phyloP scores from a whole-genome alignment of 345 rosid genomes.

The Linum tenue region DNA sequence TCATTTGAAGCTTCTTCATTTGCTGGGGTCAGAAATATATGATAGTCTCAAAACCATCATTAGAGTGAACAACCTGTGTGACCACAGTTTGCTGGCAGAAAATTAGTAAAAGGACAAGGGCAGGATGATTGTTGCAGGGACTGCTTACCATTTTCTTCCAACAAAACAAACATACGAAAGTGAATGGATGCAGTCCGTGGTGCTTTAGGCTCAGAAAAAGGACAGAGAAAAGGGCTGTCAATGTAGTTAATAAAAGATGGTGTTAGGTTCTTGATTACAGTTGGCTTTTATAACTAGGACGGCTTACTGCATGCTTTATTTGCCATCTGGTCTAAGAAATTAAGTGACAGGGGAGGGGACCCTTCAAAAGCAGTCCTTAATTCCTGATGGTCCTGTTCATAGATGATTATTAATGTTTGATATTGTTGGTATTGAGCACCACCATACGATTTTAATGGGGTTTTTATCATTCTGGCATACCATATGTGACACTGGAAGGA shows the following conservation, averaged over 20 bases:
- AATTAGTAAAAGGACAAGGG: too few species aligned
- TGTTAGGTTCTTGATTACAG: slow-evolving; percentile 12
- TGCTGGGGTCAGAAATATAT: not conserved
- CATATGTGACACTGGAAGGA: not conserved
- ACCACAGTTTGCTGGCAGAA: too few species aligned
- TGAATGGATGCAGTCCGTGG: not conserved
- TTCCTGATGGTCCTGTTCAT: not conserved
- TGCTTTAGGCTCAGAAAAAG: not conserved
- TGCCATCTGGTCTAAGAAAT: slow-evolving; percentile 17
- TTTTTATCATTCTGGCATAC: not conserved
- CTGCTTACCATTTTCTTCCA: too few species aligned
- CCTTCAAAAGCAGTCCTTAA: not conserved
- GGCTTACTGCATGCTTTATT: slow-evolving; percentile 13
- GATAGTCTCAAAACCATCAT: not conserved
- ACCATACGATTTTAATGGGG: not conserved
- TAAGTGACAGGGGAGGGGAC: not conserved
- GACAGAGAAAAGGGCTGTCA: not conserved
- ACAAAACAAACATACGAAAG: not conserved
- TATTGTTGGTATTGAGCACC: not conserved
- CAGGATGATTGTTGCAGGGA: too few species aligned
- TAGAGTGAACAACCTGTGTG: not conserved
- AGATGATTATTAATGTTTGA: not conserved
- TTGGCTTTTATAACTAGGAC: slow-evolving; percentile 13
- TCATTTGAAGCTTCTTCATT: not conserved
- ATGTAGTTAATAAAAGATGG: not conserved